phyloP scores from a whole-genome alignment of 2,329 filamentous ascomycete species.

The Alternaria atra region DNA sequence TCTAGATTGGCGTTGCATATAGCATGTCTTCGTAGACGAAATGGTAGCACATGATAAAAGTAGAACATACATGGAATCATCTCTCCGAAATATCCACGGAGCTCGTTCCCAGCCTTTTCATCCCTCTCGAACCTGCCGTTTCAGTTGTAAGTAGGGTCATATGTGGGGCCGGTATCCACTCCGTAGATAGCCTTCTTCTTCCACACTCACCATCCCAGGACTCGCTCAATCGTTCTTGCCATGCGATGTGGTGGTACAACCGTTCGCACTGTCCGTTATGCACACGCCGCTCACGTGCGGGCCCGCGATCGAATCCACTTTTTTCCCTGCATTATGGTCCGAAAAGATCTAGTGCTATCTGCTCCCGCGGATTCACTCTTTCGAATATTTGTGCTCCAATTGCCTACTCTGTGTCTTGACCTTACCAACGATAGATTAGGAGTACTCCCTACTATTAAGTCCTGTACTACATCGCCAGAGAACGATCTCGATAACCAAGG shows the following conservation, averaged over 20 bases:
- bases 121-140: not conserved
- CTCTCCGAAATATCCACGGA: not conserved
- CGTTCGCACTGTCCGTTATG: not conserved
- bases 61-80: not conserved
- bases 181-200: no score
- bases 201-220: no score
- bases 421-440: no score
- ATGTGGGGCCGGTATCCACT: no score
- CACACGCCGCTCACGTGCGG: not conserved
- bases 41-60: not conserved
- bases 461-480: not conserved
- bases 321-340: not conserved
- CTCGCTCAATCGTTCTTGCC: not conserved
- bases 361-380: not conserved
- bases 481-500: not conserved
- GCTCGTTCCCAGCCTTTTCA: not conserved
- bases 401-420: no score
- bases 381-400: no score
- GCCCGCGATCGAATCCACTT: not conserved
- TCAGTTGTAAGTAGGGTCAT: not conserved
- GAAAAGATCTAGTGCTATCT: not conserved
- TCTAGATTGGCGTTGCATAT: constrained; percentile 11
- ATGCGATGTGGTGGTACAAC: not conserved
- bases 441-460: not conserved
- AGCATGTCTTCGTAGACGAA: not conserved